These are phyloP conservation scores for Phascolomyces articulosus DNA, from an alignment of 371 early-diverging fungal species.

Conservation along the genomic window DNA sequence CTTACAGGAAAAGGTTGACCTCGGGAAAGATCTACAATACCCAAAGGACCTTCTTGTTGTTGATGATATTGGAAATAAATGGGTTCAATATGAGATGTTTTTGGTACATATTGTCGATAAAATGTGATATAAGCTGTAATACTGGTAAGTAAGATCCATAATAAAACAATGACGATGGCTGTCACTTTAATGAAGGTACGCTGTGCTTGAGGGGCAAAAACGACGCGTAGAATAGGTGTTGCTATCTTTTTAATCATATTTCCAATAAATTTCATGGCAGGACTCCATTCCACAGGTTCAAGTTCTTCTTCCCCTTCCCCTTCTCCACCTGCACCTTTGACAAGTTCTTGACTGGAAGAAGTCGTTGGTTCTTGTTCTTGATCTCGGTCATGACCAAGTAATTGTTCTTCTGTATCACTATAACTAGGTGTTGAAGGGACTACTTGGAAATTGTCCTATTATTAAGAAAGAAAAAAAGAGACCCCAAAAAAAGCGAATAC, in stretches of 20 bases:
- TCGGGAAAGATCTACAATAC: constrained; percentile 26
- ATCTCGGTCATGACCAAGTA: constrained; percentile 7
- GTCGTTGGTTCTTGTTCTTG: no score
- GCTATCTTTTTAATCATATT: constrained; percentile 12
- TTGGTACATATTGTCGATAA: constrained; percentile 48
- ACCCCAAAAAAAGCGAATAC: no score
- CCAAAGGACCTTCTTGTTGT: constrained; percentile 23
- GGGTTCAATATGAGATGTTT: constrained; percentile 43
- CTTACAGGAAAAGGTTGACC: constrained; percentile 22
- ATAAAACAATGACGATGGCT: constrained; percentile 26
- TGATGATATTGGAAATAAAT: constrained; percentile 44
- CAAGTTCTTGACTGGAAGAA: neutral
- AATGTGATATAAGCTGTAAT: constrained; percentile 47
- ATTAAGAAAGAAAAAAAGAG: no score
- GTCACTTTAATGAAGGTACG: constrained; percentile 36
- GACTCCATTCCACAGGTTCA: constrained; percentile 22
- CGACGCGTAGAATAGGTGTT: constrained; percentile 23
- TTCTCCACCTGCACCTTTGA: no score
- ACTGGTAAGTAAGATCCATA: constrained; percentile 46
- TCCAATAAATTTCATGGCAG: constrained; percentile 13
- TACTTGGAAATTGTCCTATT: constrained; percentile 23
- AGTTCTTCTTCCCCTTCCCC: constrained; percentile 11
- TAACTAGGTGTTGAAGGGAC: constrained; percentile 20
- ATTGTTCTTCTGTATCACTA: constrained; percentile 15
- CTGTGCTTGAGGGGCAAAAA: constrained; percentile 42